A percentile compares a stretch with the other conserved stretches of the same genome.
These are phyloP conservation scores for Hypericum androsaemum DNA, from an alignment of 345 rosid genomes.

Conservation along the genomic window DNA sequence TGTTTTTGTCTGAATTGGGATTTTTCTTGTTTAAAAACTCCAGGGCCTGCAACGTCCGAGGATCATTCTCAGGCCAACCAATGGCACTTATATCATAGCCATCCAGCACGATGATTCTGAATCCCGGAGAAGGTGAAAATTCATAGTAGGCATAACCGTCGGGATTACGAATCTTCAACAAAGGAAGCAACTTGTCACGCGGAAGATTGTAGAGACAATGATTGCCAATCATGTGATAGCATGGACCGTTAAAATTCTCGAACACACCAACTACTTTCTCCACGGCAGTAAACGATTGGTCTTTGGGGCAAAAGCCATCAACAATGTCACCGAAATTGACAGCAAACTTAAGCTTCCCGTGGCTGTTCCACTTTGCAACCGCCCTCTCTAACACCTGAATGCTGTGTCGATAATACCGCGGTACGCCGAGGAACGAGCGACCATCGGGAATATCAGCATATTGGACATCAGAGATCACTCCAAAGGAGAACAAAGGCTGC, in stretches of 20 bases:
- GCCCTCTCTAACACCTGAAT: constrained; percentile 64
- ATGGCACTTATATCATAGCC: constrained; percentile 83
- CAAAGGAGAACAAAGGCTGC: constrained; percentile 75
- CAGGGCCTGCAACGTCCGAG: constrained; percentile 53
- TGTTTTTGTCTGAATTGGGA: constrained; percentile 74
- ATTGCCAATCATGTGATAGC: constrained; percentile 85
- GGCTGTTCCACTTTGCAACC: constrained; percentile 57
- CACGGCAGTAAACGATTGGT: constrained; percentile 47
- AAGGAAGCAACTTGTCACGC: constrained; percentile 57
- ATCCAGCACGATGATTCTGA: constrained; percentile 67
- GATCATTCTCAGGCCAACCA: constrained; percentile 75
- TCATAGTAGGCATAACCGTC: constrained; percentile 67
- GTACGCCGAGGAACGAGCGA: constrained; percentile 66
- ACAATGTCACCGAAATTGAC: constrained; percentile 85
- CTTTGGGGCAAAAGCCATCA: constrained; percentile 70
- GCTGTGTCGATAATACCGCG: constrained; percentile 75
- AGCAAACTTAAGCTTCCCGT: constrained; percentile 48
- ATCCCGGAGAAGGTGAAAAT: constrained; percentile 61
- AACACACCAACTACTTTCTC: constrained; percentile 45
- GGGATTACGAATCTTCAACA: constrained; percentile 46
- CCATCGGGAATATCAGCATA: constrained; percentile 93
- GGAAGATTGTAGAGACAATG: constrained; percentile 97
- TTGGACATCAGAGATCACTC: constrained; percentile 82
- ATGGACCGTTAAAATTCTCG: constrained; percentile 53
- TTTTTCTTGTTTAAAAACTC: constrained; percentile 55